Conservation (phyloP, 139 green algal genomes). For the Monoraphidium neglectum region DNA sequence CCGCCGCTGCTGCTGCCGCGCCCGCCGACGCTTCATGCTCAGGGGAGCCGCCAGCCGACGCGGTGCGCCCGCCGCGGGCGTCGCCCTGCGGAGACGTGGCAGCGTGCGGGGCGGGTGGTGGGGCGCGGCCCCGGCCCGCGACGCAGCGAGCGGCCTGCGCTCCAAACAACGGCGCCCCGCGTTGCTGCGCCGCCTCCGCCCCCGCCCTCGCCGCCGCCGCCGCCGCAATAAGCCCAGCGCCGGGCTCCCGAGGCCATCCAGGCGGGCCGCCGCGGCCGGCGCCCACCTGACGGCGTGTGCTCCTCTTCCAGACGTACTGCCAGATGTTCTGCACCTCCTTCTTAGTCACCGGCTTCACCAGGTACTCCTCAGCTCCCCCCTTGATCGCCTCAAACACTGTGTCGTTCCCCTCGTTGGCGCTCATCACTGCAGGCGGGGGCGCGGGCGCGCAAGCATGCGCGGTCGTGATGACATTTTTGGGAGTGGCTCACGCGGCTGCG, state of each 20-base stretch:
- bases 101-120: too few species aligned
- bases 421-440: constrained; percentile 78
- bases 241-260: too few species aligned
- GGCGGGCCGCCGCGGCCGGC: constrained; percentile 1
- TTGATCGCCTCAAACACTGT: constrained; percentile 84
- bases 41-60: too few species aligned
- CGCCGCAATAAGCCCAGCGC: too few species aligned
- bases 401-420: constrained; percentile 76
- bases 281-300: constrained; percentile 2
- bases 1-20: constrained; percentile 16
- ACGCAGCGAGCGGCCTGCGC: too few species aligned
- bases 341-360: constrained; percentile 90
- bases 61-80: too few species aligned
- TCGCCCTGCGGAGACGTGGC: too few species aligned
- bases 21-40: too few species aligned
- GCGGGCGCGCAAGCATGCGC: background rate
- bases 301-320: constrained; percentile 84
- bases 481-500: background rate
- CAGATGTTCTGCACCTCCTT: constrained; percentile 92
- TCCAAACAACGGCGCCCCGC: too few species aligned
- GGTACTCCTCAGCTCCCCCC: constrained; percentile 88
- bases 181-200: too few species aligned
- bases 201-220: too few species aligned
- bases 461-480: background rate
- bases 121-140: too few species aligned